Percentiles rank a stretch among this genome's conserved stretches.
phyloP scores from a whole-genome alignment of 805 yeast genomes.

The Starmerella bombi region DNA sequence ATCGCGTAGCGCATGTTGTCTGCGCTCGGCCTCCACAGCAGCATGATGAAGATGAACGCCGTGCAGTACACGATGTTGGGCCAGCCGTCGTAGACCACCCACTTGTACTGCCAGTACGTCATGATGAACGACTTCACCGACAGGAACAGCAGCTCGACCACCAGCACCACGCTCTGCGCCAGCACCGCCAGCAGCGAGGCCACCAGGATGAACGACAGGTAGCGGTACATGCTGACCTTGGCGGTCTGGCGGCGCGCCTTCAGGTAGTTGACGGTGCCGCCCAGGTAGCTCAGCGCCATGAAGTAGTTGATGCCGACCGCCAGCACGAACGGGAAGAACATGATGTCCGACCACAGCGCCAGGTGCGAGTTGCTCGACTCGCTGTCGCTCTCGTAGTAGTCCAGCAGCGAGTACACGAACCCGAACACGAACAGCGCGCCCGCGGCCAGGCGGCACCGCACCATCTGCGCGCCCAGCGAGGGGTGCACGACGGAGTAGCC shows the following conservation, averaged over 20 bases:
- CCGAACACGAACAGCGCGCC: conserved; percentile 44
- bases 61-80: conserved; percentile 76
- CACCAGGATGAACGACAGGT: conserved; percentile 60
- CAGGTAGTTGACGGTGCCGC: conserved; percentile 58
- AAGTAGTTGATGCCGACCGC: conserved; percentile 63
- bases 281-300: conserved; percentile 57
- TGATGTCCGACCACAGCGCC: conserved; percentile 35
- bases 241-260: conserved; percentile 81
- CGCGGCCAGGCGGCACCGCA: conserved; percentile 50
- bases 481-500: conserved; percentile 95
- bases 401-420: conserved; percentile 40
- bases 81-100: conserved; percentile 87
- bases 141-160: conserved; percentile 56
- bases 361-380: conserved; percentile 30
- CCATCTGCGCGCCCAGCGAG: conserved; percentile 68
- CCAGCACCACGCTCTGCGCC: conserved; percentile 54
- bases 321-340: conserved; percentile 58
- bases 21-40: conserved; percentile 96
- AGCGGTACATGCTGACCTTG: conserved; percentile 75
- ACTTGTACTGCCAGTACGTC: conserved; percentile 81
- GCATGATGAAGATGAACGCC: conserved; percentile 70
- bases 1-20: conserved; percentile 91
- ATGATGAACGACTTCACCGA: conserved; percentile 66
- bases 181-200: conserved; percentile 46
- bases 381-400: conserved; percentile 30